phyloP scores from a whole-genome alignment of 2,329 filamentous ascomycete species.

The Ascocoryne sarcoides region DNA sequence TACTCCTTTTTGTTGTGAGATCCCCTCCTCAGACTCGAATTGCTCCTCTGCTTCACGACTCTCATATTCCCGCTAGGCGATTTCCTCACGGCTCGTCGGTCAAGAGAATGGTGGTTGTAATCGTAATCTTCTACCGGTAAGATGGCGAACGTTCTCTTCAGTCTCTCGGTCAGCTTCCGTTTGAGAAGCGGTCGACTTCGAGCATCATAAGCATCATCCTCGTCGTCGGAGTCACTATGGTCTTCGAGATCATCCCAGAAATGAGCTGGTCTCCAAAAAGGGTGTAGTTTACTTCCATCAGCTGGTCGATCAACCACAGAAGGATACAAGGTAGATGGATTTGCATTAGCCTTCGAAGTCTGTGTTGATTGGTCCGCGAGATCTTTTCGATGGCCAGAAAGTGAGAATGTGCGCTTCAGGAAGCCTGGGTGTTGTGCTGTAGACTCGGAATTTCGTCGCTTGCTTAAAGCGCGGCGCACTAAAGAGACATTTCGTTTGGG shows the following conservation, averaged over 20 bases:
- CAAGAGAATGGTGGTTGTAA: conserved; percentile 33
- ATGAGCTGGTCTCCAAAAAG: conserved; percentile 51
- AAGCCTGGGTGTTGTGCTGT: conserved; percentile 42
- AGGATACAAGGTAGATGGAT: conserved; percentile 30
- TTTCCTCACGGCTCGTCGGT: conserved; percentile 49
- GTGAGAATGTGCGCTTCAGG: conserved; percentile 35
- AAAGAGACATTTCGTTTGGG: conserved; percentile 38
- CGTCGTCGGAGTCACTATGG: conserved; percentile 15
- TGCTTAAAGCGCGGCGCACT: conserved; percentile 44
- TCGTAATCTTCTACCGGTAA: conserved; percentile 40
- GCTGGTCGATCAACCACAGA: conserved; percentile 37
- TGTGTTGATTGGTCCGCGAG: conserved; percentile 18
- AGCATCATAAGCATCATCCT: conserved; percentile 34
- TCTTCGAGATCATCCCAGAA: conserved; percentile 33
- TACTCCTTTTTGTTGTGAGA: conserved; percentile 9
- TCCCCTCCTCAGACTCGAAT: conserved; percentile 25
- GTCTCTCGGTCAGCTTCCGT: conserved; percentile 37
- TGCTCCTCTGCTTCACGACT: conserved; percentile 45
- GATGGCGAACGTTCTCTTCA: conserved; percentile 50
- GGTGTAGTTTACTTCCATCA: conserved; percentile 49
- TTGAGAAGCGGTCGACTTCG: conserved; percentile 37
- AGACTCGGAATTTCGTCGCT: conserved; percentile 40
- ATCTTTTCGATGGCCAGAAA: conserved; percentile 16
- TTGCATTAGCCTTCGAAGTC: conserved; percentile 19
- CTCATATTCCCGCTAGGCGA: conserved; percentile 52